Evolutionary conservation across 768 basidiomycete species (phyloP), one percentile per base, ranked within the genome.

Genomic region (Russula sp.): DNA sequence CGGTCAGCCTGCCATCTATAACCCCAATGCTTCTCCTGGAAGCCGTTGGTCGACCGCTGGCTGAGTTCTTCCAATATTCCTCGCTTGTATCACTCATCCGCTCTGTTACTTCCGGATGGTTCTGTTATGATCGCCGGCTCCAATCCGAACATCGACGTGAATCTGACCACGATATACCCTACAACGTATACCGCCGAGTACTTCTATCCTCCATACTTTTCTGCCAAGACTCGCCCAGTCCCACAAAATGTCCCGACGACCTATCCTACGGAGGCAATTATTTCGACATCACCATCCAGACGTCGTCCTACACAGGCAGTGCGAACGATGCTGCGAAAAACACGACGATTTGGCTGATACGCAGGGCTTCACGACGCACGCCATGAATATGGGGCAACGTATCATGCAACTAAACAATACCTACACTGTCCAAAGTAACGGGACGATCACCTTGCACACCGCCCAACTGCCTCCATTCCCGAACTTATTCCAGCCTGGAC

Each of bases 71-170:
- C 89, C 1, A 79, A 68, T 14, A 87, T 94, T 65, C 81, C 94
- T 52, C 81, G 94, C 61, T 75, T 98, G 71, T 98, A 98, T 76
- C 96, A 98, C 76, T 96, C 94, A 1, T 83, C 84, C 0, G 94
- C 93, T 20, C 82, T 95, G 18, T 83, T 97, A 30, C 84, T 98
- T 16, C 88, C 93, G 9, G 94, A 90, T 64, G 91, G 84, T 1
- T 90, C 89, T 6, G 87, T 98, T 44, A 74, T 96, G 54, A 83
- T 95, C 68, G 92, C 91, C 34, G 95, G 95, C 9, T 93, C 91
- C 46, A 97, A 98, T 77, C 94, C 95, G 0, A 95, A 94, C 72
- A 80, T 89, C 38, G 94, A 98, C 70, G 87, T 89, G 64, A 86
- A 88, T 70, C 67, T 78, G 42, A 74, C 77, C 26, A 81, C 82